These are phyloP conservation scores for Hypseocharis bilobata DNA, from an alignment of 441 rosid species.

Conservation along the genomic window DNA sequence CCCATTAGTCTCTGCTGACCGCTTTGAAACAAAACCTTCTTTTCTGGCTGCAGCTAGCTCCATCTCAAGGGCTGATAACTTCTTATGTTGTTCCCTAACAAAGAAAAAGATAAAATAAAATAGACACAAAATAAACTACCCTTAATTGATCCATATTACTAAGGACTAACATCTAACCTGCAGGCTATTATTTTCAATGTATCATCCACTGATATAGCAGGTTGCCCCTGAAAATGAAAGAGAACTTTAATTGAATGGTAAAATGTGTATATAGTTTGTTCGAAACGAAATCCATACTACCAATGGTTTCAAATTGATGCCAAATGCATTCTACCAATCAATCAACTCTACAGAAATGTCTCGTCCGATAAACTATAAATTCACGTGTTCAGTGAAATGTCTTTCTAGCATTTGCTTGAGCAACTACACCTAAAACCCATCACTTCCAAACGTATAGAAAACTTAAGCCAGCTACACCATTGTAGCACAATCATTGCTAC, in stretches of 20 bases:
- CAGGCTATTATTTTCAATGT: constrained; percentile 24
- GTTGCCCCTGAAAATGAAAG: constrained; percentile 22
- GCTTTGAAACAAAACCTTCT: constrained; percentile 58
- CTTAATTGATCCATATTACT: background rate
- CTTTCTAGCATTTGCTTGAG: no score
- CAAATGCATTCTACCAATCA: no score
- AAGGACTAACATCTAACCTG: constrained; percentile 16
- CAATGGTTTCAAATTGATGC: no score
- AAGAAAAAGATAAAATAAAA: constrained; percentile 5
- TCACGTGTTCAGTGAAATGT: no score
- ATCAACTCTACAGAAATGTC: no score
- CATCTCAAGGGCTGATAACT: constrained; percentile 54
- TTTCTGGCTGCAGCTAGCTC: constrained; percentile 58
- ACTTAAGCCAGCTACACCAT: no score
- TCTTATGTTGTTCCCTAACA: constrained; percentile 79
- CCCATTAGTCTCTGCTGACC: constrained; percentile 29
- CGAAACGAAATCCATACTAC: no score
- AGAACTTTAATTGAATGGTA: background rate
- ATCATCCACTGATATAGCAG: constrained; percentile 28
- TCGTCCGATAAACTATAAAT: no score
- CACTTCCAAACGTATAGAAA: no score
- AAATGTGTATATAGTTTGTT: no score
- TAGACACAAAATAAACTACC: constrained; percentile 3
- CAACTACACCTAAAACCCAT: no score
- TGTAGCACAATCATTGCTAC: no score